Evolutionary conservation across 2,329 filamentous ascomycete genomes (phyloP).

Genomic region (Colletotrichum brevisporum): DNA sequence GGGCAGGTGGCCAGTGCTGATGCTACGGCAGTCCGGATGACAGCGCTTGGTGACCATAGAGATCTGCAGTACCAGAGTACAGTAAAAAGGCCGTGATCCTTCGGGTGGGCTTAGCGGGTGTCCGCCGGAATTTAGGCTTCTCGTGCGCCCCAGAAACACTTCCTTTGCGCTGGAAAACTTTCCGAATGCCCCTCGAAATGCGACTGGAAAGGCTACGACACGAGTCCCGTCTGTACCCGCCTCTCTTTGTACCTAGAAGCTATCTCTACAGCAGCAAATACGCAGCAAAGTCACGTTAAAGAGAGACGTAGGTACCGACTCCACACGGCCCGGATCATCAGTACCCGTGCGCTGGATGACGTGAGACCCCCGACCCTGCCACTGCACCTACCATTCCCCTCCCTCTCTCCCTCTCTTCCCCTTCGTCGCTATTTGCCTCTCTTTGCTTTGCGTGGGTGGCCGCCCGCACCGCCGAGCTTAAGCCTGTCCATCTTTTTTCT

Average conservation of each 20-base stretch:
- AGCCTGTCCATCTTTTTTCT: neutral
- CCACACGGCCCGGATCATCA: conserved; percentile 20
- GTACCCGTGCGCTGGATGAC: conserved; percentile 37
- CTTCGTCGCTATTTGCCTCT: neutral
- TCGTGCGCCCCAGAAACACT: neutral
- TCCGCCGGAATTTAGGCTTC: conserved; percentile 6
- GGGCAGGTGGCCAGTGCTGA: neutral
- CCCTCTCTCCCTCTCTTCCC: neutral
- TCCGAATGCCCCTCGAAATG: neutral
- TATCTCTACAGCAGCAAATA: too few species aligned
- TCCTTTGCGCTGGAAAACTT: neutral
- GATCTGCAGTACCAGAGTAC: neutral
- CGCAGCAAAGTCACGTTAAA: too few species aligned
- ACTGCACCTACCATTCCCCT: neutral
- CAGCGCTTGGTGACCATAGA: neutral
- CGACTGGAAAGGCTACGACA: neutral
- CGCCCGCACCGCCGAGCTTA: too few species aligned
- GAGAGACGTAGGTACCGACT: neutral
- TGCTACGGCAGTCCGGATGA: conserved; percentile 1
- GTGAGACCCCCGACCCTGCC: conserved; percentile 25
- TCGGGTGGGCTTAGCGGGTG: conserved; percentile 19
- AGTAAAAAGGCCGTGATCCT: neutral
- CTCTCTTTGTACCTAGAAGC: too few species aligned
- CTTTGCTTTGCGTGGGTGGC: too few species aligned
- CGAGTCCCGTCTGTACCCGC: neutral